Conservation (phyloP, 768 basidiomycete species). For the Macrolepiota albuminosa region DNA sequence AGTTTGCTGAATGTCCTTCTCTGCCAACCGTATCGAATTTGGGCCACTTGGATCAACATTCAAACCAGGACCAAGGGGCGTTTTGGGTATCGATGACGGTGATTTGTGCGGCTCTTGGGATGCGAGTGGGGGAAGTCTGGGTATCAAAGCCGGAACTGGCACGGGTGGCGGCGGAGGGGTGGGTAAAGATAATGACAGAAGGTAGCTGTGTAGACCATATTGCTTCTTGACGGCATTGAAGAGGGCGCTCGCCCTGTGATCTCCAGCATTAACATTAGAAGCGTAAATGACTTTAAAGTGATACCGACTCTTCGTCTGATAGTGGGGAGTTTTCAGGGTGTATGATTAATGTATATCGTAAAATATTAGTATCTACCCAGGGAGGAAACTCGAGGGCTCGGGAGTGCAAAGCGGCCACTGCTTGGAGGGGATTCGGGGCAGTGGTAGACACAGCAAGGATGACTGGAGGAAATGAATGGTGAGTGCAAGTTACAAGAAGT, state of each 20-base stretch:
- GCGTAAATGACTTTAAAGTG: slow-evolving; percentile 3
- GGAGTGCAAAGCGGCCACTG: slow-evolving; percentile 70
- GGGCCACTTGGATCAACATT: slow-evolving; percentile 23
- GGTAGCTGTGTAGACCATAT: slow-evolving; percentile 71
- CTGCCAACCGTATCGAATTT: slow-evolving; percentile 51
- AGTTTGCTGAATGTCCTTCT: slow-evolving; percentile 70
- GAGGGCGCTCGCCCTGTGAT: slow-evolving; percentile 62
- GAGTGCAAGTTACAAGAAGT: slow-evolving; percentile 6
- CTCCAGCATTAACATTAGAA: neutral
- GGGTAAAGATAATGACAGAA: slow-evolving; percentile 61
- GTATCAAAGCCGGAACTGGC: slow-evolving; percentile 59
- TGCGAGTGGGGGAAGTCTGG: slow-evolving; percentile 56
- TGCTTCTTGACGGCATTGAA: slow-evolving; percentile 89
- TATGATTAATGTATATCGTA: slow-evolving; percentile 74
- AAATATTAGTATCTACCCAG: slow-evolving; percentile 73
- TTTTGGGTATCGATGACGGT: slow-evolving; percentile 9
- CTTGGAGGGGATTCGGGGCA: slow-evolving; percentile 78
- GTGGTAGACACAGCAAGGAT: slow-evolving; percentile 79
- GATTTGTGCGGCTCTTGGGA: slow-evolving; percentile 25
- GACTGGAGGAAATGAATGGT: slow-evolving; percentile 40
- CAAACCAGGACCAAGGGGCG: slow-evolving; percentile 17
- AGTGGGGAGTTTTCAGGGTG: slow-evolving; percentile 67
- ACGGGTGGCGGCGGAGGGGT: slow-evolving; percentile 62
- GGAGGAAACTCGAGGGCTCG: slow-evolving; percentile 62
- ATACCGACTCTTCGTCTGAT: slow-evolving; percentile 73